Evolutionary conservation across 805 yeast species (phyloP), one percentile per base, ranked within the genome.

Genomic region (Candida nonsorbophila): DNA sequence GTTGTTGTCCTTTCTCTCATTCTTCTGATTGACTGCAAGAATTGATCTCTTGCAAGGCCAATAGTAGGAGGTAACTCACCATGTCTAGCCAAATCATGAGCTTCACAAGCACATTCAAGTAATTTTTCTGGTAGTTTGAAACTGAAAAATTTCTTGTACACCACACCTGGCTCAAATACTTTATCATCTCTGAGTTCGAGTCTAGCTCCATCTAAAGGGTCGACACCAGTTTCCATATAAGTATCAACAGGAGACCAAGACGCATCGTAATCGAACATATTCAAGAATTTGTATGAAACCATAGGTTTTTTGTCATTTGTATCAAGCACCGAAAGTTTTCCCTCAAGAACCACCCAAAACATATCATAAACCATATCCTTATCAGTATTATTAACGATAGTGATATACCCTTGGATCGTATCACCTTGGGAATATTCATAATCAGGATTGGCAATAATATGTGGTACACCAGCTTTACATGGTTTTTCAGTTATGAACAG

Each of bases 251-350:
- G 58, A 32, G 58, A 57, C 66, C 67, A 63, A n/a, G 62, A 56
- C 0, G 68, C 69, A 25, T 51, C 49, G 40, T 54, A 62, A 34
- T 63, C 69, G 38, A 55, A 60, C 68, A 63, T 61, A 29, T 57
- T 57, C 28, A 63, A 41, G 34, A 58, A 64, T 21, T 58, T 58
- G 25, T 51, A 52, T 20, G 43, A 35, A 9, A 40, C 44, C 16
- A 40, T 25, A 5, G 38, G 37, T 18, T 30, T 34, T 23, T 37
- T 14, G 30, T 41, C 30, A 26, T 25, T 27, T 3, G 12, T 9
- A 22, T 41, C 42, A 34, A 34, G 32, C 8, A 47, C 44, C 10
- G 41, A 47, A 12, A 51, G 36, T 18, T 42, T 40, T 6, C 69
- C 69, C 37, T 63, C 69, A 15, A 63, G 48, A 13, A 59, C 56